Evolutionary conservation across 2,329 filamentous ascomycete species (phyloP).

Genomic region (Fonsecaea monophora): DNA sequence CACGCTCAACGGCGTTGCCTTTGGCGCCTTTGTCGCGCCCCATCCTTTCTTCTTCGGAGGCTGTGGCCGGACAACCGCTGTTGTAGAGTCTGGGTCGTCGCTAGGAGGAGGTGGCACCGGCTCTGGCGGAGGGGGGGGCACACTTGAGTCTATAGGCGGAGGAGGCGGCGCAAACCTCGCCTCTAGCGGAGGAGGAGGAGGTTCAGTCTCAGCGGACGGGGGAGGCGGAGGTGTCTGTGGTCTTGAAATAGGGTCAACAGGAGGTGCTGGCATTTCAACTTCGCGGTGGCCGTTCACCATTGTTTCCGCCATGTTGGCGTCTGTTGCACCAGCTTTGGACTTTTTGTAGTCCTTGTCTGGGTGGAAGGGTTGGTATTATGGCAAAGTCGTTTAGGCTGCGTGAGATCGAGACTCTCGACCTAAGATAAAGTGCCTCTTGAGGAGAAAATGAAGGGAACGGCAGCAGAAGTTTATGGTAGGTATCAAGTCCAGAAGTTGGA

Average conservation of each 20-base stretch:
- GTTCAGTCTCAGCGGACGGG: slow-evolving; percentile 30
- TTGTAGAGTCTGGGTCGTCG: slow-evolving; percentile 47
- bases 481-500: background rate
- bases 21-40: slow-evolving; percentile 50
- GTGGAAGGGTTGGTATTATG: background rate
- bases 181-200: slow-evolving; percentile 51
- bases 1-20: slow-evolving; percentile 71
- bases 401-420: background rate
- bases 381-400: background rate
- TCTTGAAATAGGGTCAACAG: slow-evolving; percentile 47
- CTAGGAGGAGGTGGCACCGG: slow-evolving; percentile 49
- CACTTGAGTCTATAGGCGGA: slow-evolving; percentile 47
- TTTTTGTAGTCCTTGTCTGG: background rate
- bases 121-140: slow-evolving; percentile 50
- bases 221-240: slow-evolving; percentile 37
- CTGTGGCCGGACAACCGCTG: slow-evolving; percentile 53
- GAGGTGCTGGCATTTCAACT: slow-evolving; percentile 44
- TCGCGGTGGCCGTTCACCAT: slow-evolving; percentile 42
- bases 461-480: background rate
- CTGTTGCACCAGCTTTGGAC: background rate
- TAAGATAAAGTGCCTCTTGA: background rate
- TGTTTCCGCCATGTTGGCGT: slow-evolving; percentile 45
- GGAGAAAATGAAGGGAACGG: background rate
- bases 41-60: slow-evolving; percentile 61
- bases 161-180: slow-evolving; percentile 51